phyloP scores from a whole-genome alignment of 1,139 yeast genomes.

The Candida dubliniensis region DNA sequence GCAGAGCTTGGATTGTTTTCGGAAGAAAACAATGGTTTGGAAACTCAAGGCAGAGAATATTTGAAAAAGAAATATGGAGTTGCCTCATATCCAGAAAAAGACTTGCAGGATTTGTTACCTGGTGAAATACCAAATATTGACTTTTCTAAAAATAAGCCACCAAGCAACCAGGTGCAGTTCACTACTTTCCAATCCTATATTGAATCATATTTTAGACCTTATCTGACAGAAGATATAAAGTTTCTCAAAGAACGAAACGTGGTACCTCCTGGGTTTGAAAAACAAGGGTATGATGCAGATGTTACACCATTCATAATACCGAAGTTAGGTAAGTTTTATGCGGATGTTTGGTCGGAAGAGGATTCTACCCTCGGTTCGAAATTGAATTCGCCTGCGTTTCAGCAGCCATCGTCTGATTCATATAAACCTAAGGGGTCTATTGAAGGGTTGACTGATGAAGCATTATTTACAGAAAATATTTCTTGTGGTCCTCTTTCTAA shows the following conservation, averaged over 20 bases:
- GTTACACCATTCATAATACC: constrained; percentile 76
- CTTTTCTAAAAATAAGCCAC: constrained; percentile 76
- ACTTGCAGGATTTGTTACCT: constrained; percentile 73
- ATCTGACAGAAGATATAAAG: constrained; percentile 76
- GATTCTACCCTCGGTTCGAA: constrained; percentile 52
- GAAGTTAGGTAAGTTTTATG: constrained; percentile 77
- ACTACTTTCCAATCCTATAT: constrained; percentile 82
- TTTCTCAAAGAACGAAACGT: constrained; percentile 64
- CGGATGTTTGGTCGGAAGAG: constrained; percentile 85
- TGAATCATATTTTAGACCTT: constrained; percentile 81
- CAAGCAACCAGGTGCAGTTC: constrained; percentile 89
- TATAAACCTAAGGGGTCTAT: constrained; percentile 65
- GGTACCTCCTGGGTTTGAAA: constrained; percentile 53
- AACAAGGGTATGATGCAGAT: constrained; percentile 58
- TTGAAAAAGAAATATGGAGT: constrained; percentile 81
- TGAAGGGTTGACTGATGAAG: constrained; percentile 59
- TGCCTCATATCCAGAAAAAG: constrained; percentile 81
- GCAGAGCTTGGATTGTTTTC: constrained; percentile 66
- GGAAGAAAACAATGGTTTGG: constrained; percentile 55
- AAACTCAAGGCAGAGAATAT: constrained; percentile 67
- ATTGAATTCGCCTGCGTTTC: constrained; percentile 38
- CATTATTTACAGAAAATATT: constrained; percentile 67
- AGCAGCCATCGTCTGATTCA: constrained; percentile 41
- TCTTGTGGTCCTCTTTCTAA: constrained; percentile 94
- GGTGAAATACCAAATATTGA: constrained; percentile 88